phyloP scores from a whole-genome alignment of 2,329 filamentous ascomycete species.

The Helotiales sp. region DNA sequence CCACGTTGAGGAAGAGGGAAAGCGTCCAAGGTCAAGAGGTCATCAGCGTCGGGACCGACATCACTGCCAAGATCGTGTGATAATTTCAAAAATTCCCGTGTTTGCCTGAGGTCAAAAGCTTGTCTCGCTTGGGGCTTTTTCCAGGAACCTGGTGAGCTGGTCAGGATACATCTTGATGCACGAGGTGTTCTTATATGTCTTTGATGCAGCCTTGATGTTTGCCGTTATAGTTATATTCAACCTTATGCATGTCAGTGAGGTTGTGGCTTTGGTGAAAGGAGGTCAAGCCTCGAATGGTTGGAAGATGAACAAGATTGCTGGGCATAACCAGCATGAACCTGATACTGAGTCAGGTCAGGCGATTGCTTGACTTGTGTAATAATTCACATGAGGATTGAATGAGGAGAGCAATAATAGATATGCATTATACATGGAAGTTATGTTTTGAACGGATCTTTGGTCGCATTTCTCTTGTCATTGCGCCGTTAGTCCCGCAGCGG shows the following conservation, averaged over 20 bases:
- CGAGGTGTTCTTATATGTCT: constrained; percentile 44
- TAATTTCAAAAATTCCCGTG: too few relatives aligned
- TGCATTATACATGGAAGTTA: neutral
- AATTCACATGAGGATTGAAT: neutral
- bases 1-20: too few relatives aligned
- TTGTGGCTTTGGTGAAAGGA: neutral
- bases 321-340: neutral
- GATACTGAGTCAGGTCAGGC: neutral
- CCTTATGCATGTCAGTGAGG: constrained; percentile 32
- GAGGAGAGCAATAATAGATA: neutral
- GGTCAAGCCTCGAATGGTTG: constrained; percentile 2
- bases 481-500: too few relatives aligned
- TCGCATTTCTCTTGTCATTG: neutral
- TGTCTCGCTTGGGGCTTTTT: too few relatives aligned
- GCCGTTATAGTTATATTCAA: constrained; percentile 38
- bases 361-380: neutral
- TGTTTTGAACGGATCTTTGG: neutral
- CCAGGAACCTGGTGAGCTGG: constrained; percentile 42
- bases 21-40: too few relatives aligned
- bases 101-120: too few relatives aligned
- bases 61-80: too few relatives aligned
- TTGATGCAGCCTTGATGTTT: constrained; percentile 44
- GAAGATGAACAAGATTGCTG: constrained; percentile 7
- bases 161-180: constrained; percentile 42
- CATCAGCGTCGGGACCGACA: too few relatives aligned